Base-by-base conservation (phyloP, 2,329 filamentous ascomycete genomes). In the Epichloe elymi region DNA sequence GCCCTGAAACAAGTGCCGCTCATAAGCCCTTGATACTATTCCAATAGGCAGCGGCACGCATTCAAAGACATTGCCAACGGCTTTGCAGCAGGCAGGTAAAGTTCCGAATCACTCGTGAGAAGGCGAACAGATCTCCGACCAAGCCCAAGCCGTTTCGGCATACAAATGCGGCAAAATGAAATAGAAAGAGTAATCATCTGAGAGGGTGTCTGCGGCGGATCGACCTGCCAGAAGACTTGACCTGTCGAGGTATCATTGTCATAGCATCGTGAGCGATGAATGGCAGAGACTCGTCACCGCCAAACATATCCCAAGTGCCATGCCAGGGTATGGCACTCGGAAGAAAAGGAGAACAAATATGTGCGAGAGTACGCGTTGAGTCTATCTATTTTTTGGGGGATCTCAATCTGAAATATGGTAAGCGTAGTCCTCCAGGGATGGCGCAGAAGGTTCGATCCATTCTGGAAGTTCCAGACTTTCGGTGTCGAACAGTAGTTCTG, bases 391-490 rank as follows among this genome's bases (percentile, higher is more conserved):
- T 41, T 20, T 23, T 15, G 35, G 35, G 35, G 33, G 42, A 19
- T 45, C 23, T 49, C 46, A 49, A n/a, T 54, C 46, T 45, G 46
- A 42, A 30, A 51, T 46, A 37, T 37, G 26, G 23, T 51, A 51
- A 12, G 26, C 41, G 42, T 49, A 54, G 15, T 54, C 49, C 38
- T 54, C 52, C 36, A 54, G 39, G 26, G 39, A 51, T 42, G 41
- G 46, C n/a, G 42, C 41, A 33, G 52, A 46, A 17, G 52, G 49
- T 41, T 54, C 52, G 20, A 54, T 43, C 52, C 52, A 54, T 17
- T 51, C 46, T 6, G 52, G 49, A 19, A 51, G 35, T 15, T 54
- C 49, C 38, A 54, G 26, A 26, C 30, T 38, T 11, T 51, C 49
- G 14, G 41, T 35, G 35, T 51, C 49, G 33, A 54, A 54, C 46